Conservation (phyloP, 1,284 basidiomycete species). For the Amylostereum areolatum region DNA sequence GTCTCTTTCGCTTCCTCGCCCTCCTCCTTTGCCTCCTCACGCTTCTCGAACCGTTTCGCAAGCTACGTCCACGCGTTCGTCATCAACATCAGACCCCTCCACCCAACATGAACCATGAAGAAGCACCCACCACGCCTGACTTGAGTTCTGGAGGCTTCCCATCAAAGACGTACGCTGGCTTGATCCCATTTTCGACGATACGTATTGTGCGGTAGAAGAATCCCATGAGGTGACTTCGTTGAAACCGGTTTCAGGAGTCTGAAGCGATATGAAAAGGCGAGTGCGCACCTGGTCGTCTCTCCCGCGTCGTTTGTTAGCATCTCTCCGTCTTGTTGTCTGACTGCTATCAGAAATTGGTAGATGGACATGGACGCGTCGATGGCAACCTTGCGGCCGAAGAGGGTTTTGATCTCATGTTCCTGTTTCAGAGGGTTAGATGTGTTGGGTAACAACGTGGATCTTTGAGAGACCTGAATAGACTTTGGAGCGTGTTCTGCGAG, state of each 20-base stretch:
- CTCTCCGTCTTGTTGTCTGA: constrained; percentile 94
- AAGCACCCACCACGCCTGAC: constrained; percentile 79
- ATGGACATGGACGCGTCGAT: constrained; percentile 97
- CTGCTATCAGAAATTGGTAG: constrained; percentile 97
- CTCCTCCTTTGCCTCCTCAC: constrained; percentile 92
- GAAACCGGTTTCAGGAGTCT: no score
- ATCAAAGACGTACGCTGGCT: constrained; percentile 98
- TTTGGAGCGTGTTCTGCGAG: constrained; percentile 87
- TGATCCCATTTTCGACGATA: constrained; percentile 99
- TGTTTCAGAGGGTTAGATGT: constrained; percentile 17
- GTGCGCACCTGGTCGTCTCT: constrained; percentile 80
- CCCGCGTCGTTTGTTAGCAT: constrained; percentile 95
- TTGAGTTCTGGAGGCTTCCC: constrained; percentile 98
- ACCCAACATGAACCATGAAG: neutral
- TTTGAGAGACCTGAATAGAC: constrained; percentile 50
- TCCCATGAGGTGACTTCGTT: constrained; percentile 93
- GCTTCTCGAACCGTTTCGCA: constrained; percentile 84
- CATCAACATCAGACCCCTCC: neutral
- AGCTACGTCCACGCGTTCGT: constrained; percentile 52
- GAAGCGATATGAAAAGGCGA: no score
- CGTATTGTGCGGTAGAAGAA: constrained; percentile 97
- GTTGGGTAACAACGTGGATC: neutral
- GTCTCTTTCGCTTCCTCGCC: constrained; percentile 96
- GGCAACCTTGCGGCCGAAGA: constrained; percentile 97
- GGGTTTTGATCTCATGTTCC: constrained; percentile 94